Conservation (phyloP, 192 early-diverging fungal species). For the Bifiguratus adelaidae region DNA sequence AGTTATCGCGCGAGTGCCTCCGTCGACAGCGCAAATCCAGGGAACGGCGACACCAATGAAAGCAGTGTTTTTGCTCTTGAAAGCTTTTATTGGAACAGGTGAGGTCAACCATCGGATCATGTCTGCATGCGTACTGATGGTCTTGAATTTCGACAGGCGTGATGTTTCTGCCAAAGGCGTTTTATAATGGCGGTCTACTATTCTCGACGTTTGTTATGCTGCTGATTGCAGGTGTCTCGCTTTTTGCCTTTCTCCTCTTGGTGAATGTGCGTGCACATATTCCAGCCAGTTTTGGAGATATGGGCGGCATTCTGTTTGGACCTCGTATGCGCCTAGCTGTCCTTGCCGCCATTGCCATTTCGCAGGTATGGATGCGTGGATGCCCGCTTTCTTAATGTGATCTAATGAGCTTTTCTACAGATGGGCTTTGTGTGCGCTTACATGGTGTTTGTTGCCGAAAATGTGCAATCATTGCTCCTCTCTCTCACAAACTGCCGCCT, state of each 20-base stretch:
- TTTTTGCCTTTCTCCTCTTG: constrained; percentile 60
- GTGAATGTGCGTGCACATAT: constrained; percentile 55
- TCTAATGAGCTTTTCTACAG: constrained; percentile 8
- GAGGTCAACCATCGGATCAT: neutral
- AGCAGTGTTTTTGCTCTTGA: constrained; percentile 68
- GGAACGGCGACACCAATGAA: constrained; percentile 57
- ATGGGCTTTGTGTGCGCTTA: constrained; percentile 53
- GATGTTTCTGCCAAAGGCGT: constrained; percentile 58
- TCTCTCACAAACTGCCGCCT: constrained; percentile 12
- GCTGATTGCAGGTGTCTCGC: constrained; percentile 53
- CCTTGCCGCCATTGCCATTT: constrained; percentile 57
- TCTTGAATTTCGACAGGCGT: constrained; percentile 21
- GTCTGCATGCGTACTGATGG: neutral
- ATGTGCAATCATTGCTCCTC: constrained; percentile 26
- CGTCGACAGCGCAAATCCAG: constrained; percentile 20
- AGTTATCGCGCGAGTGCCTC: constrained; percentile 26
- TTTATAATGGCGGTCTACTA: constrained; percentile 64
- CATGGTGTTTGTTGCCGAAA: constrained; percentile 54
- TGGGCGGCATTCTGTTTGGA: constrained; percentile 47
- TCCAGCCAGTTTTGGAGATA: constrained; percentile 66
- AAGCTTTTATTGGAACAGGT: constrained; percentile 74
- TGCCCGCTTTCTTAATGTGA: neutral
- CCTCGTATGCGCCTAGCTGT: constrained; percentile 53
- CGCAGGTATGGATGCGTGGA: constrained; percentile 60
- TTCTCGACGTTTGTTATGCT: constrained; percentile 58